phyloP scores from a whole-genome alignment of 2,329 filamentous ascomycete genomes.

The Proliferodiscus dingleyae region DNA sequence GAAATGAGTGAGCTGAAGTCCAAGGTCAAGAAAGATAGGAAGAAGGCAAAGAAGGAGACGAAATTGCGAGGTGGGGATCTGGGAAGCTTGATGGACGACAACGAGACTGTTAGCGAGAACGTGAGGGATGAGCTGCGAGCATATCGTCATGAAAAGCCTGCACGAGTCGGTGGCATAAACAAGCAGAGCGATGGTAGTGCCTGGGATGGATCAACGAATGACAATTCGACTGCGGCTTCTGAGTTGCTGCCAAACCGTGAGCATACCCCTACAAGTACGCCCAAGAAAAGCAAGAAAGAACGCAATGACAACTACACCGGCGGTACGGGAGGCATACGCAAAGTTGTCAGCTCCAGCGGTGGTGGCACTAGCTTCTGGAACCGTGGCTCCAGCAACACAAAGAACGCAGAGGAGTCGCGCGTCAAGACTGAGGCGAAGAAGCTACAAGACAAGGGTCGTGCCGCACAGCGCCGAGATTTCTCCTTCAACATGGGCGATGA shows the following conservation, averaged over 20 bases:
- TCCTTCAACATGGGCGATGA: slow-evolving; percentile 31
- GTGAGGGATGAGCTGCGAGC: slow-evolving; percentile 67
- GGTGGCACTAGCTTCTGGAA: slow-evolving; percentile 10
- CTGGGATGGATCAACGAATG: slow-evolving; percentile 61
- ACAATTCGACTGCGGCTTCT: slow-evolving; percentile 32
- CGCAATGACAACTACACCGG: slow-evolving; percentile 22
- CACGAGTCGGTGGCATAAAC: slow-evolving; percentile 86
- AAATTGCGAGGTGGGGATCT: slow-evolving; percentile 10
- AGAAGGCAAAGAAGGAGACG: slow-evolving; percentile 20
- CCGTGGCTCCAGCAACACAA: slow-evolving; percentile 8
- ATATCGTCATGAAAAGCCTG: slow-evolving; percentile 83
- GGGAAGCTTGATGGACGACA: slow-evolving; percentile 34
- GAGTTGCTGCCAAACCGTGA: slow-evolving; percentile 57
- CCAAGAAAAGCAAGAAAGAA: slow-evolving; percentile 33
- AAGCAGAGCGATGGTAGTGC: slow-evolving; percentile 70
- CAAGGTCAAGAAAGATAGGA: slow-evolving; percentile 24
- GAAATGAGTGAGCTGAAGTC: slow-evolving; percentile 30
- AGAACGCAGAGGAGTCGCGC: slow-evolving; percentile 33
- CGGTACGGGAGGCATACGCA: slow-evolving; percentile 26
- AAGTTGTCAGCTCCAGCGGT: slow-evolving; percentile 22
- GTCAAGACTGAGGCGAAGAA: slow-evolving; percentile 52
- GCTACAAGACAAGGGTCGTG: slow-evolving; percentile 49
- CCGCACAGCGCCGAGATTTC: slow-evolving; percentile 31
- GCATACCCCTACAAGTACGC: slow-evolving; percentile 51
- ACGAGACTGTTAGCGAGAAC: slow-evolving; percentile 32